A percentile compares a stretch with the other conserved stretches of the same genome.
Conservation (phyloP, 768 basidiomycete genomes). For the Boletus reticuloceps region DNA sequence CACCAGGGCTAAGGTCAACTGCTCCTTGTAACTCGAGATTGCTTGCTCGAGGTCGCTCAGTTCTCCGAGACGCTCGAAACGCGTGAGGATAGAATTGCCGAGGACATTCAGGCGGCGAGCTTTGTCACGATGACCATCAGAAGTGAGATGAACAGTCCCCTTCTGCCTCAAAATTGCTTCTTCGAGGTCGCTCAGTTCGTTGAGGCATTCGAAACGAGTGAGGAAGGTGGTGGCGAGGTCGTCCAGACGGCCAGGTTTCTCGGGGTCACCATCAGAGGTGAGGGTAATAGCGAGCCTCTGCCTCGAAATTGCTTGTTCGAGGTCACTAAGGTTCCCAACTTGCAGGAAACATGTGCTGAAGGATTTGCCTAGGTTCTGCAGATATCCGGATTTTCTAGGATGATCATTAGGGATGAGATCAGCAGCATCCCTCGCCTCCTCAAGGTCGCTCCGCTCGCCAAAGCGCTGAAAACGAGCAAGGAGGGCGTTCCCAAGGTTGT, state of each 20-base stretch:
- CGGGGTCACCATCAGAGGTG: background rate
- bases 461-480: background rate
- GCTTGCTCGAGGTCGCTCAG: background rate
- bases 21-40: background rate
- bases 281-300: background rate
- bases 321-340: background rate
- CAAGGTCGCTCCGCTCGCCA: constrained; percentile 1
- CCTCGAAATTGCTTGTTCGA: background rate
- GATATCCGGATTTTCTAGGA: background rate
- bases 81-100: background rate
- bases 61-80: background rate
- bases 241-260: background rate
- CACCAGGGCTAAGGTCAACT: background rate
- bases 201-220: background rate
- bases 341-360: background rate
- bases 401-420: background rate
- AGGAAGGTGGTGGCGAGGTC: background rate
- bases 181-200: background rate
- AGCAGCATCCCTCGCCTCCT: background rate
- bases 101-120: background rate
- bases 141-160: background rate
- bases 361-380: background rate
- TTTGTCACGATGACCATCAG: background rate
- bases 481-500: background rate
- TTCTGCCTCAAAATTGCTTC: background rate